Percentiles rank a stretch among this genome's conserved stretches.
phyloP scores from a whole-genome alignment of 345 rosid species.

The Gossypium turneri region DNA sequence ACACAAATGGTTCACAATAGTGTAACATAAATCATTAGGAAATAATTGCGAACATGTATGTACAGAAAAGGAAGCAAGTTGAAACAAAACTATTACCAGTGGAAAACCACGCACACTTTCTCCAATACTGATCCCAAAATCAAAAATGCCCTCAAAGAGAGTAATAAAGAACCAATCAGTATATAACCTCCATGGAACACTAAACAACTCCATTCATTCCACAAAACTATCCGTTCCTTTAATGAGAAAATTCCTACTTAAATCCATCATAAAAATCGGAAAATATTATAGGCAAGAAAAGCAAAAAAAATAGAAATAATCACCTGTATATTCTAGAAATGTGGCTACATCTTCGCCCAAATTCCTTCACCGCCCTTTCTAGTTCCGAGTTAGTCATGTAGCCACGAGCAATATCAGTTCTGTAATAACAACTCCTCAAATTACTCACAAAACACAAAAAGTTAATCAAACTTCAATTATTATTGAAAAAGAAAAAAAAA shows the following conservation, averaged over 20 bases:
- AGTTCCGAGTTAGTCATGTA: conserved; percentile 76
- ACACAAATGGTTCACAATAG: neutral
- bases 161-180: conserved; percentile 57
- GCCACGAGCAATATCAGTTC: conserved; percentile 54
- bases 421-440: conserved; percentile 11
- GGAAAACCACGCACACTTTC: conserved; percentile 87
- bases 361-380: conserved; percentile 70
- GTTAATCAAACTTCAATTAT: neutral
- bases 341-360: conserved; percentile 61
- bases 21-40: neutral
- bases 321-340: conserved; percentile 90
- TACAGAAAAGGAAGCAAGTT: conserved; percentile 3
- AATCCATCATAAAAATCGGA: neutral
- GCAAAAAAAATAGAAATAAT: conserved; percentile 17
- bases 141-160: conserved; percentile 80
- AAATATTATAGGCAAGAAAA: neutral
- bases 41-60: neutral
- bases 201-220: neutral
- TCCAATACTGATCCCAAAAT: conserved; percentile 73
- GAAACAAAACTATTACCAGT: conserved; percentile 52
- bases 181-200: conserved; percentile 24
- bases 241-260: neutral
- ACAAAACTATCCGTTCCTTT: neutral
- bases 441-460: neutral
- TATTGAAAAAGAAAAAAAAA: neutral